Base-by-base conservation (phyloP, 805 yeast species). In the Wickerhamomyces chambardii region DNA sequence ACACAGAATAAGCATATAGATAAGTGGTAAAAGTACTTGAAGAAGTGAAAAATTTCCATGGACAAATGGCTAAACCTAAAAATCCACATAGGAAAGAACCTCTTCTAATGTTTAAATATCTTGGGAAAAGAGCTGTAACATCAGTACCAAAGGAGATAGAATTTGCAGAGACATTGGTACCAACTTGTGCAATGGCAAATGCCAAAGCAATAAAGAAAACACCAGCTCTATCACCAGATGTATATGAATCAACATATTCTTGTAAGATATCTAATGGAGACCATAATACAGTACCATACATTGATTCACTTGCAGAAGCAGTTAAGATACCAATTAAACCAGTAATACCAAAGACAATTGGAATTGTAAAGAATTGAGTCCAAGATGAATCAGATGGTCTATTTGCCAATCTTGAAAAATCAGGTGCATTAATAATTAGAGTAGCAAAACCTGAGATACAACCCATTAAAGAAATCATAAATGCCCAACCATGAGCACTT, bases 401-500 rank as follows among this genome's bases (percentile, higher is more conserved):
- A 43, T 66, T 70, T 9, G 95, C 82, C 60, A 85, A 80, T 57
- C 96, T 74, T 18, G 95, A 70, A 58, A 86, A 86, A 64, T 86
- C 96, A 2, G 95, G 94, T 14, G 92, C 84, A 59, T 86, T 86
- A 36, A 82, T 72, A 50, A 87, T 82, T 49, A 86, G 68, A n/a
- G 95, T 82, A 5, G 95, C 92, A 51, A 86, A 86, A 59, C 85
- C 86, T 19, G 94, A 84, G 42, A 86, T 61, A 16, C 87, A 70
- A 58, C 78, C 80, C 95, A 87, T 83, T 24, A 78, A 66, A 5
- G 90, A 74, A 46, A 69, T 68, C 35, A 86, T 73, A 52, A 85
- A 86, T 1, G 84, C 85, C 97, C 97, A 87, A 18, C 74, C 86
- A 43, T 78, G 72, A 3, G 59, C 80, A 11, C 6, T n/a, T 24